Percentiles rank a stretch among this genome's conserved stretches.
These are phyloP conservation scores for Colletotrichum lupini DNA, from an alignment of 2,329 filamentous ascomycete genomes.

Conservation along the genomic window DNA sequence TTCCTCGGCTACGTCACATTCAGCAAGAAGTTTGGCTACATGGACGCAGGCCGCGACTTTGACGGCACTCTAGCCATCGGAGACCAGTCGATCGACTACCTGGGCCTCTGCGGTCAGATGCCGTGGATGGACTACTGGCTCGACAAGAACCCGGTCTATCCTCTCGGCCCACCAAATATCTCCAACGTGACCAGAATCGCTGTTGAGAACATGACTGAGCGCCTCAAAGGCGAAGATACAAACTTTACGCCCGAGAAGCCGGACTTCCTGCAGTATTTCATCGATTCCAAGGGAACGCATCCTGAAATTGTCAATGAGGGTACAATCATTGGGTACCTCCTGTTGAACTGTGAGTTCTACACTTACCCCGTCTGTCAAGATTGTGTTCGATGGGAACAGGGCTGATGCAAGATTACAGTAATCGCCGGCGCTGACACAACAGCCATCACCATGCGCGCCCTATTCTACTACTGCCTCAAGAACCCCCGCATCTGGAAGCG, in stretches of 20 bases:
- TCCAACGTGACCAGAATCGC: slow-evolving; percentile 38
- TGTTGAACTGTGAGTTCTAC: slow-evolving; percentile 40
- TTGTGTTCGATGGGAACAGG: no score
- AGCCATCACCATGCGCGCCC: slow-evolving; percentile 45
- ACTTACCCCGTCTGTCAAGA: no score
- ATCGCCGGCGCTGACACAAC: slow-evolving; percentile 52
- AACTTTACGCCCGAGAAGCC: slow-evolving; percentile 33
- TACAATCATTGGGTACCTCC: slow-evolving; percentile 43
- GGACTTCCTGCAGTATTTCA: slow-evolving; percentile 47
- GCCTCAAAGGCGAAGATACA: slow-evolving; percentile 28
- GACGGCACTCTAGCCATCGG: slow-evolving; percentile 46
- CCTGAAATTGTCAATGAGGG: slow-evolving; percentile 50
- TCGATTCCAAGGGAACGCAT: slow-evolving; percentile 46
- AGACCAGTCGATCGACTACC: slow-evolving; percentile 47
- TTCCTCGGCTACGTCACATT: slow-evolving; percentile 54
- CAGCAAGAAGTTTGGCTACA: slow-evolving; percentile 53
- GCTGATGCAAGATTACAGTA: slow-evolving; percentile 31
- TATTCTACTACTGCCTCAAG: slow-evolving; percentile 51
- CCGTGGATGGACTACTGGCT: slow-evolving; percentile 42
- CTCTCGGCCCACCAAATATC: slow-evolving; percentile 39
- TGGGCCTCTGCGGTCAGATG: slow-evolving; percentile 43
- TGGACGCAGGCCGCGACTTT: slow-evolving; percentile 50
- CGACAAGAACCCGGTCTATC: slow-evolving; percentile 44
- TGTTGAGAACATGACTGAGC: slow-evolving; percentile 34
- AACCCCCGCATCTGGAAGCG: slow-evolving; percentile 42